These are phyloP conservation scores for Pichiaceae sp. DNA, from an alignment of 1,139 yeast species.

Conservation along the genomic window DNA sequence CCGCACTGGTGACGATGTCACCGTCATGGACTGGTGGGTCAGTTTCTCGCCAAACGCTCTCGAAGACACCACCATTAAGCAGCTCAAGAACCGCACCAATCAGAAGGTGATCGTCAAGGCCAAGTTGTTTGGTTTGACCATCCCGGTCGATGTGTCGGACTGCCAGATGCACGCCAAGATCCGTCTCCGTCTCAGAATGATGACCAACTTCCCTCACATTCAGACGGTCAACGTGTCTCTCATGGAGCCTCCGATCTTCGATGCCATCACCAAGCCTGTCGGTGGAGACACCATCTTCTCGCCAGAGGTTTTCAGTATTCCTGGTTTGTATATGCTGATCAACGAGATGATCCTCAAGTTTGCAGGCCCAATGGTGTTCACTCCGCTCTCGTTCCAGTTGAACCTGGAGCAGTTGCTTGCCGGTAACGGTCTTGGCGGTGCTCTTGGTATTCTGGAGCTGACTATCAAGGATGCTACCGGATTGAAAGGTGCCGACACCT, in stretches of 20 bases:
- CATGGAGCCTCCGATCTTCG: conserved; percentile 80
- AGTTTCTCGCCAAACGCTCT: conserved; percentile 87
- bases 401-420: conserved; percentile 86
- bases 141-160: conserved; percentile 57
- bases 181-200: conserved; percentile 81
- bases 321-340: conserved; percentile 76
- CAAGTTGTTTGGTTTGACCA: conserved; percentile 53
- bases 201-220: conserved; percentile 83
- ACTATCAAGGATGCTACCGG: conserved; percentile 59
- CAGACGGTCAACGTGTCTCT: conserved; percentile 83
- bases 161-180: conserved; percentile 58
- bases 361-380: conserved; percentile 77
- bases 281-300: conserved; percentile 76
- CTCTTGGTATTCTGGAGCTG: conserved; percentile 78
- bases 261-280: conserved; percentile 60
- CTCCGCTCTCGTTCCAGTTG: conserved; percentile 87
- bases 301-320: conserved; percentile 79
- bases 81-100: conserved; percentile 72
- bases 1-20: conserved; percentile 83
- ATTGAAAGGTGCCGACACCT: conserved; percentile 57
- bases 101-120: conserved; percentile 69
- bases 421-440: conserved; percentile 71
- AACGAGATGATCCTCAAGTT: conserved; percentile 80
- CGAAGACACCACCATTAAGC: conserved; percentile 77
- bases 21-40: conserved; percentile 91